Percentiles rank a stretch among this genome's conserved stretches.
phyloP scores from a whole-genome alignment of 2,329 filamentous ascomycete species.

The Ceratocystis cubensis region DNA sequence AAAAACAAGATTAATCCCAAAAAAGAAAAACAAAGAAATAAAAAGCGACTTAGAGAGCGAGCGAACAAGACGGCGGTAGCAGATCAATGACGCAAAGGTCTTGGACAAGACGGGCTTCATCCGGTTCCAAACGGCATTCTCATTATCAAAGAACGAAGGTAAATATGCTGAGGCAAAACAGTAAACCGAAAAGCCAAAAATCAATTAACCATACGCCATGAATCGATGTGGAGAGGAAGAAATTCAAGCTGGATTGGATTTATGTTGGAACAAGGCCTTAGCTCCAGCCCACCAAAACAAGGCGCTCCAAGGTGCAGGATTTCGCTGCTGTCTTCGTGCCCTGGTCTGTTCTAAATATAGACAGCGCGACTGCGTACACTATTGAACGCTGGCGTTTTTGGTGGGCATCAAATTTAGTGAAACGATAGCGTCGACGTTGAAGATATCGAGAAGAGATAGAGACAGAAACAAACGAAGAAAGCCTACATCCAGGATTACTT shows the following conservation, averaged over 20 bases:
- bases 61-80: neutral
- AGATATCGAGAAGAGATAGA: neutral
- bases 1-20: neutral
- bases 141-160: neutral
- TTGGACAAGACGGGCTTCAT: conserved; percentile 2
- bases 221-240: neutral
- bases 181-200: neutral
- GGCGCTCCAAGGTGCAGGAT: neutral
- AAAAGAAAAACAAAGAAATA: neutral
- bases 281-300: conserved; percentile 8
- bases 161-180: neutral
- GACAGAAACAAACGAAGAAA: neutral
- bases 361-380: neutral
- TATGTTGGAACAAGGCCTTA: neutral
- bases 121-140: conserved; percentile 7
- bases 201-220: neutral
- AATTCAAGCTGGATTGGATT: neutral
- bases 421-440: neutral
- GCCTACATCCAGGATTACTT: neutral
- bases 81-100: conserved; percentile 1
- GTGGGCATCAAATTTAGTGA: neutral
- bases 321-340: neutral
- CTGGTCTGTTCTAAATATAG: conserved; percentile 4
- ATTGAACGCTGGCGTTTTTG: neutral
- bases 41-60: neutral